Conservation (phyloP, 2,329 filamentous ascomycete species). For the Penicillium sp. region DNA sequence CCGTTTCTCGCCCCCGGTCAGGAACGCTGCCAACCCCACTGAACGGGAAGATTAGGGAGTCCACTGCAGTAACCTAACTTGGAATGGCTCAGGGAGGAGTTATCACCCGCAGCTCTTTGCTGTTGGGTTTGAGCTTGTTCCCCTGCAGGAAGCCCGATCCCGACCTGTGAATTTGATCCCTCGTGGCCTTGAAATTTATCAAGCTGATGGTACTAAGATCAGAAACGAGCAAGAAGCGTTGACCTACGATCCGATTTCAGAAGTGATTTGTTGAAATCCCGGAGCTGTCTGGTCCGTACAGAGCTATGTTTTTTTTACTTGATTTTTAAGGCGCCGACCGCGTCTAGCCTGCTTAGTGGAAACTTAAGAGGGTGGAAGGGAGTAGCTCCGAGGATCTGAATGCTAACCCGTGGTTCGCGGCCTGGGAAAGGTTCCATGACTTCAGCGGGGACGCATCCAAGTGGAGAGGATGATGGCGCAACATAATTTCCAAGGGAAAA, state of each 20-base stretch:
- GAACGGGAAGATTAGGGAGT: slow-evolving; percentile 12
- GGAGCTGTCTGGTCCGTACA: slow-evolving; percentile 17
- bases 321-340: not conserved
- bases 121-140: not conserved
- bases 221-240: not conserved
- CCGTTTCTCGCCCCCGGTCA: slow-evolving; percentile 12
- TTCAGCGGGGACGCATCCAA: not conserved
- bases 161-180: not conserved
- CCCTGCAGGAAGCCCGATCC: not conserved
- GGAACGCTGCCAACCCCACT: slow-evolving; percentile 12
- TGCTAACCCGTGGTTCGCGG: not conserved
- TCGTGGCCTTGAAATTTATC: not conserved
- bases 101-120: not conserved
- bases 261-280: not conserved
- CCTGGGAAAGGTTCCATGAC: not conserved
- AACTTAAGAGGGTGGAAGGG: not conserved
- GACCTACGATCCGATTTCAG: not conserved
- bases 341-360: not conserved
- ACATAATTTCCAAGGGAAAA: not conserved
- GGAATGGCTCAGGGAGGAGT: not conserved
- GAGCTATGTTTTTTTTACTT: not conserved
- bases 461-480: not conserved
- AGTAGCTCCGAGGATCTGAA: not conserved
- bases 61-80: not conserved
- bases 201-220: not conserved